A percentile compares a stretch with the other conserved stretches of the same genome.
These are phyloP conservation scores for Ceriops decandra DNA, from an alignment of 345 rosid genomes.

Conservation along the genomic window DNA sequence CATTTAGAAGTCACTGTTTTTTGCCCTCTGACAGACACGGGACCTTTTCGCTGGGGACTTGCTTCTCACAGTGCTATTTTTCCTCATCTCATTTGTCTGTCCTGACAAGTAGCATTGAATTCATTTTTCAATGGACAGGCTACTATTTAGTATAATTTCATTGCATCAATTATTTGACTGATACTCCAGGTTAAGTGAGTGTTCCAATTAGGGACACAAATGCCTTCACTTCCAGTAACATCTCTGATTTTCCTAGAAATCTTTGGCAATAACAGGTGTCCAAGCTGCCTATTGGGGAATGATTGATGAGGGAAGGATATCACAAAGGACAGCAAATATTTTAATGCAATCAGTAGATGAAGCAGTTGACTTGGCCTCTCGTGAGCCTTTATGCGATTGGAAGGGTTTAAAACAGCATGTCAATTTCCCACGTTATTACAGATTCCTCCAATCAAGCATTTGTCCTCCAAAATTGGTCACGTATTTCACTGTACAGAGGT, in stretches of 20 bases:
- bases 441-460: constrained; percentile 55
- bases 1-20: no score
- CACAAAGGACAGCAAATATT: constrained; percentile 59
- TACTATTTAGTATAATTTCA: no score
- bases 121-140: no score
- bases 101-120: no score
- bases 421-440: constrained; percentile 68
- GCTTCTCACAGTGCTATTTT: no score
- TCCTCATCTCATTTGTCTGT: no score
- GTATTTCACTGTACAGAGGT: constrained; percentile 80
- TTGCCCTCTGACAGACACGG: no score
- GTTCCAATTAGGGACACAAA: no score
- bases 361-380: constrained; percentile 64
- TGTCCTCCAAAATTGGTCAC: constrained; percentile 64
- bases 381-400: constrained; percentile 79
- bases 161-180: no score
- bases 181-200: no score
- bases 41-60: no score
- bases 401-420: constrained; percentile 67
- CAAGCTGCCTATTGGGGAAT: constrained; percentile 96
- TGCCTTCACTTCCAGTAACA: not conserved
- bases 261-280: constrained; percentile 53
- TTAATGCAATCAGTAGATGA: constrained; percentile 94
- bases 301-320: constrained; percentile 95
- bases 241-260: not conserved